phyloP scores from a whole-genome alignment of 73 alveolate species.

The Durusdinium trenchii region DNA sequence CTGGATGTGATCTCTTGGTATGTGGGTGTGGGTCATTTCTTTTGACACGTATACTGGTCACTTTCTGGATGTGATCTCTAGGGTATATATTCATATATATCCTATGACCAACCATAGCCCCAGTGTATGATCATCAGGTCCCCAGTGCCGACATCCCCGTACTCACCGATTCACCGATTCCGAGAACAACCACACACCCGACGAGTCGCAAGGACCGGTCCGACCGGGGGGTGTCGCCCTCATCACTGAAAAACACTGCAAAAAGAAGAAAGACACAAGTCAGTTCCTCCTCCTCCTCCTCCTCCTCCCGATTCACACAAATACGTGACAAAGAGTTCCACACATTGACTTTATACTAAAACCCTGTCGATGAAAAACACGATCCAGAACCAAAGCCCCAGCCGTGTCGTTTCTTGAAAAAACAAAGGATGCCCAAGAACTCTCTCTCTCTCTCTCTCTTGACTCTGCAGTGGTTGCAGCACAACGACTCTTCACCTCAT shows the following conservation, averaged over 20 bases:
- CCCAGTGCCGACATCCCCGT: too few species aligned
- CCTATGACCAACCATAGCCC: too few species aligned
- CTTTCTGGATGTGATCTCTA: too few species aligned
- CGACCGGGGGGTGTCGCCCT: conserved; percentile 19
- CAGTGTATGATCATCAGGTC: too few species aligned
- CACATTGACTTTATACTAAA: background rate
- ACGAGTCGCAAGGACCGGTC: conserved; percentile 12
- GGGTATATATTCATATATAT: too few species aligned
- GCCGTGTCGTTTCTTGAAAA: conserved; percentile 15
- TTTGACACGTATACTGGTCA: too few species aligned
- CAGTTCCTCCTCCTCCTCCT: conserved; percentile 9
- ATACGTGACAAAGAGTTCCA: background rate
- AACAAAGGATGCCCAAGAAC: too few species aligned
- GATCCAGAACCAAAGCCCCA: conserved; percentile 7
- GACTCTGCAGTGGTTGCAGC: too few species aligned
- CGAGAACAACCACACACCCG: conserved; percentile 10
- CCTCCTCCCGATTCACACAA: conserved; percentile 6
- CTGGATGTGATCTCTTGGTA: too few species aligned
- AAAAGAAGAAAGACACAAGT: background rate
- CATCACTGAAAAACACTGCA: background rate
- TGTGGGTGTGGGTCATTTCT: too few species aligned
- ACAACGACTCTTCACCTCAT: too few species aligned
- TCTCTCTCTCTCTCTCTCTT: too few species aligned
- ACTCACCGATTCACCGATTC: conserved; percentile 4
- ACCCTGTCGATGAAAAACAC: conserved; percentile 2